Base-by-base conservation (phyloP, 2,329 filamentous ascomycete genomes). In the Calonectria crousiana region DNA sequence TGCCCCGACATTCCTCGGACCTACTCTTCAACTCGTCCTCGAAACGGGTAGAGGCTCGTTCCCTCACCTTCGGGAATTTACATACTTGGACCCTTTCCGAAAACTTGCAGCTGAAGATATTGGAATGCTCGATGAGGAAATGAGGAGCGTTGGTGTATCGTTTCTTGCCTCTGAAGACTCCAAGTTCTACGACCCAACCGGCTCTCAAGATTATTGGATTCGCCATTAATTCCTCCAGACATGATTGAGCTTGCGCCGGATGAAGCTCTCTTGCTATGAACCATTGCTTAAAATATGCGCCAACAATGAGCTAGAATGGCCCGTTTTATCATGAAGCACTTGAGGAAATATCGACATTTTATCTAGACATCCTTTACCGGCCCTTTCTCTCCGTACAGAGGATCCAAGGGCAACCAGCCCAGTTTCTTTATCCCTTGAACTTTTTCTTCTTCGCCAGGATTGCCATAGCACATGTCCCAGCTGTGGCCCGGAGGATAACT, bases 391-490 rank as follows among this genome's bases (percentile, higher is more conserved):
- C 77, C 77, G 47, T 79, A 79, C 4, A 78, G 16, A 18, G 77
- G 77, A 76, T 78, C 77, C 32, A 51, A 34, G 13, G 47, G 20
- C n/a, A 78, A 73, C 77, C 77, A 78, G 4, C 67, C 53, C 13
- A 79, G 3, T 1, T 38, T 10, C 4, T 73, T 41, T 1, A 79
- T 78, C 0, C 32, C 58, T 1, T 74, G 20, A 10, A 79, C 74
- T 67, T 78, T 79, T 0, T 30, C 41, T 26, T 78, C 69, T 23
- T 80, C 92, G 0, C 86, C 90, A 47, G 85, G 78, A 67, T 86
- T 86, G 1, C 92, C 93, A 84, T 94, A 93, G 78, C 92, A 94
- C 93, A 95, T 94, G 82, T 94, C 92, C 92, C 92, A 95, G 23
- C 86, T 87, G 20, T 84, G 85, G 0, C 88, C 89, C 30, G 77